phyloP scores from a whole-genome alignment of 306 rosid genomes.

The Urtica urens region DNA sequence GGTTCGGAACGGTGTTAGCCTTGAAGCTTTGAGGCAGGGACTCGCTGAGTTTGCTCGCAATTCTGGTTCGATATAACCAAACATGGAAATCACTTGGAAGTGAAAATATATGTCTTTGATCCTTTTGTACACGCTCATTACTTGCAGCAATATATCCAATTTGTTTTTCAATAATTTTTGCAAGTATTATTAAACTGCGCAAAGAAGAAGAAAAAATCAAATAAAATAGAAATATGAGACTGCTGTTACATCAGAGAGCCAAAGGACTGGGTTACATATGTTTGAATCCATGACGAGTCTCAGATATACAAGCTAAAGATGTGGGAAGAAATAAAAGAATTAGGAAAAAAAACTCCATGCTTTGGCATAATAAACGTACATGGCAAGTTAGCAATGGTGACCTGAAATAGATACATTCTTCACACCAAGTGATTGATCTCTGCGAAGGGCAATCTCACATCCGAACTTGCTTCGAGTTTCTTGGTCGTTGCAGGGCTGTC shows the following conservation, averaged over 20 bases:
- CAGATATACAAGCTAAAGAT: constrained; percentile 5
- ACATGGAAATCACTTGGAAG: background rate
- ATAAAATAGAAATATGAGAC: background rate
- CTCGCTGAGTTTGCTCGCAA: constrained; percentile 43
- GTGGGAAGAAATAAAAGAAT: background rate
- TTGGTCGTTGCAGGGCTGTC: constrained; percentile 24
- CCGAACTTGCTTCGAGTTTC: constrained; percentile 32
- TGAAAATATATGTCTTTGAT: too few species aligned
- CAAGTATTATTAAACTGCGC: background rate
- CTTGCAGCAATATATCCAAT: background rate
- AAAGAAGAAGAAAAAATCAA: background rate
- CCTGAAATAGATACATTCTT: background rate
- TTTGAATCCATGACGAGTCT: background rate
- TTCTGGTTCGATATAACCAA: constrained; percentile 24
- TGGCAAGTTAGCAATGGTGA: constrained; percentile 1
- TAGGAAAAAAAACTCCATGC: background rate
- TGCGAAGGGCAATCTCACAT: constrained; percentile 49
- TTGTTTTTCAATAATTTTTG: background rate
- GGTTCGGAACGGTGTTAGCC: constrained; percentile 50
- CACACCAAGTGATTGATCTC: constrained; percentile 43
- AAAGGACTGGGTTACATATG: constrained; percentile 6
- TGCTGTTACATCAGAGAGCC: background rate
- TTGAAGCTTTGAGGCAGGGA: constrained; percentile 49
- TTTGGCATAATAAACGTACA: background rate
- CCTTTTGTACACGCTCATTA: too few species aligned